A percentile compares a stretch with the other conserved stretches of the same genome.
Evolutionary conservation across 148 eudicot species (phyloP).

Genomic region (Silene conica): DNA sequence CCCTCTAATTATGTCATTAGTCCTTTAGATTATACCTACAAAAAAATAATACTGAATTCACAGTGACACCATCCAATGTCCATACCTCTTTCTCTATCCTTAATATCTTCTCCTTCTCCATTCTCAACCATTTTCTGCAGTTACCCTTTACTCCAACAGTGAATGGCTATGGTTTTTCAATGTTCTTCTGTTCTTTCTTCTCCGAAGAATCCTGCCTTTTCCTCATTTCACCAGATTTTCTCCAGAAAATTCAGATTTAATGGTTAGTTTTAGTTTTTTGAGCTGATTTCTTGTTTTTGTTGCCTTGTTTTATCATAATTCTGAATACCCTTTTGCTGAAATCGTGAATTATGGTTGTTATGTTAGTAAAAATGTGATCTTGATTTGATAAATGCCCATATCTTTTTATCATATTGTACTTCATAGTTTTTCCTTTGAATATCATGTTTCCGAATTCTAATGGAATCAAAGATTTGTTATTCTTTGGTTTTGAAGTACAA

Average conservation of each 20-base stretch:
- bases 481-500: too few species aligned
- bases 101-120: neutral
- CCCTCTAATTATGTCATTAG: neutral
- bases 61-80: neutral
- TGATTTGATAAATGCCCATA: neutral
- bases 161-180: slow-evolving; percentile 31
- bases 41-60: neutral
- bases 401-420: too few species aligned
- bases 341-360: neutral
- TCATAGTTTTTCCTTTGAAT: too few species aligned
- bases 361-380: neutral
- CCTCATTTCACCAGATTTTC: slow-evolving; percentile 14
- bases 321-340: neutral
- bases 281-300: neutral
- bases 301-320: neutral
- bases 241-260: slow-evolving; percentile 19
- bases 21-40: too few species aligned
- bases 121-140: too few species aligned
- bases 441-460: too few species aligned
- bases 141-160: neutral
- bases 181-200: slow-evolving; percentile 29
- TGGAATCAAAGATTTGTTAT: too few species aligned
- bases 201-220: slow-evolving; percentile 18
- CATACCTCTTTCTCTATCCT: neutral
- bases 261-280: slow-evolving; percentile 13